Base-by-base conservation (phyloP, 208 protist species). In the Spongospora subterranea region DNA sequence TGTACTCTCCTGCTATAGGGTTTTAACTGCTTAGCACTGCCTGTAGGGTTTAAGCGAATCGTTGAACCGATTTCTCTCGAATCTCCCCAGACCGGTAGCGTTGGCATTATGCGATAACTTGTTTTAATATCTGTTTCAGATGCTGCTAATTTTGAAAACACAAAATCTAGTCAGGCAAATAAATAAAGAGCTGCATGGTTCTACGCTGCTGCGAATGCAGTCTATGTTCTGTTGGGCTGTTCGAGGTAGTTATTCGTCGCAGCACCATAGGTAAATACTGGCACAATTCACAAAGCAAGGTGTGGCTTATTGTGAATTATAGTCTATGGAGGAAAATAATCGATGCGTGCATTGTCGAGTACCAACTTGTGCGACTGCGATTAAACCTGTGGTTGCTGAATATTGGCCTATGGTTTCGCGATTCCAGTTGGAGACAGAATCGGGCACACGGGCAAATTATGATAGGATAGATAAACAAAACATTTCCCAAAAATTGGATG, bases 81-180 rank as follows among this genome's bases (percentile, higher is more conserved):
- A 13, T 13, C 40, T 82, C 13, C 71, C 71, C n/a, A 6, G 71
- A 82, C 71, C 6, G 71, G 71, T 82, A 35, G 13, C 17, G 6
- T 35, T 43, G 17, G 71, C 6, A 20, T n/a, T n/a, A n/a, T n/a
- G n/a, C 6, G 71, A 82, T 82, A 35, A 40, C 35, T n/a, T 82
- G 6, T n/a, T 6, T n/a, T 82, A 82, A 39, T 20, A 82, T 35
- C n/a, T 20, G 6, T 6, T 82, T 20, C n/a, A 82, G 71, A 82
- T 82, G 71, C 71, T 82, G 71, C 71, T 82, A 40, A 43, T 82
- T 35, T 43, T 82, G 71, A 82, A 82, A n/a, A 82, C 71, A 35
- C 71, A 82, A 82, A 82, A 82, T 43, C 71, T 82, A 17, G 71
- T 82, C 6, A 35, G 71, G n/a, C 71, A 82, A 20, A 82, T 82